phyloP scores from a whole-genome alignment of 176 grass and related monocot genomes.

The Eragrostis curvula region DNA sequence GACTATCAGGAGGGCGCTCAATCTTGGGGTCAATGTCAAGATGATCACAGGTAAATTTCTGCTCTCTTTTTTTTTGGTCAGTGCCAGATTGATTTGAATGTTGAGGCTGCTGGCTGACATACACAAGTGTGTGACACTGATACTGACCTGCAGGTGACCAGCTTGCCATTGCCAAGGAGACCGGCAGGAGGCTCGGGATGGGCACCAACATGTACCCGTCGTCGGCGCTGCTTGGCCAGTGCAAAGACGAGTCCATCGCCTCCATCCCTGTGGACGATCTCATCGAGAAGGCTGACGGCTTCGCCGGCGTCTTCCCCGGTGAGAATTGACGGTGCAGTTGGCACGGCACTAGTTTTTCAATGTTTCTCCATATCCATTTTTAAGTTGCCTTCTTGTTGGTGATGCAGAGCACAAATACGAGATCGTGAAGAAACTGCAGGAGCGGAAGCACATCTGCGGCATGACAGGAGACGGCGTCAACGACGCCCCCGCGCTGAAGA shows the following conservation, averaged over 20 bases:
- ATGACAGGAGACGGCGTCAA: slow-evolving; percentile 99
- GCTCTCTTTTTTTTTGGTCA: not conserved
- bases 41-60: slow-evolving; percentile 86
- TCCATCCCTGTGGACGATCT: slow-evolving; percentile 74
- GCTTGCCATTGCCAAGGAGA: slow-evolving; percentile 97
- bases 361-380: not conserved
- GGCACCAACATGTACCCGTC: slow-evolving; percentile 99
- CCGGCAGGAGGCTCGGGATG: slow-evolving; percentile 93
- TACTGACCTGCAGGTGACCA: slow-evolving; percentile 61
- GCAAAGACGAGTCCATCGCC: slow-evolving; percentile 67
- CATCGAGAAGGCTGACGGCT: slow-evolving; percentile 95
- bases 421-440: slow-evolving; percentile 94
- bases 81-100: not conserved
- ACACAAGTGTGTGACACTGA: not conserved
- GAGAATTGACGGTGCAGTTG: not conserved
- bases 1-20: slow-evolving; percentile 81
- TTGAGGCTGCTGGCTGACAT: not conserved
- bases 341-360: too few relatives aligned
- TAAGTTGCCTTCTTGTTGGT: not conserved
- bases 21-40: slow-evolving; percentile 96
- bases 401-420: slow-evolving; percentile 94
- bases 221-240: slow-evolving; percentile 76
- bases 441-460: slow-evolving; percentile 94
- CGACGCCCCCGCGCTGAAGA: slow-evolving; percentile 94
- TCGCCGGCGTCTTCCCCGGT: slow-evolving; percentile 95